A percentile compares a stretch with the other conserved stretches of the same genome.
Conservation (phyloP, 805 yeast species). For the Tanozyma kutaoensis region DNA sequence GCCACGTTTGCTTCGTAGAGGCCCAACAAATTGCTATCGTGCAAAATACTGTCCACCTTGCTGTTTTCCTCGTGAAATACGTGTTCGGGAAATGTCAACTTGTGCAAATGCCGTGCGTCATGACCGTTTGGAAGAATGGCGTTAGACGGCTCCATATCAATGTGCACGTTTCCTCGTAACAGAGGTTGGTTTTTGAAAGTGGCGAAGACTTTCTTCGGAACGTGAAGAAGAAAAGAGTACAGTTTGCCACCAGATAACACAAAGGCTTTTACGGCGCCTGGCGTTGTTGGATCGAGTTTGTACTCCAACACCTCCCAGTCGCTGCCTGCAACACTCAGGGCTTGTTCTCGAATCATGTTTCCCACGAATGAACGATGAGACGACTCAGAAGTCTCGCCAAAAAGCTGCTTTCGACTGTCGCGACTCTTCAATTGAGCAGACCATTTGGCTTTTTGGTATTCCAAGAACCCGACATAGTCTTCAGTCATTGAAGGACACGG, state of each 20-base stretch:
- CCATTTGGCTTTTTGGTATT: slow-evolving; percentile 85
- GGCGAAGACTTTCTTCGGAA: slow-evolving; percentile 66
- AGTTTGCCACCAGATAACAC: slow-evolving; percentile 59
- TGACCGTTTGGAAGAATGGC: slow-evolving; percentile 64
- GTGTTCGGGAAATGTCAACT: slow-evolving; percentile 56
- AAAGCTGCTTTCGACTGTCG: slow-evolving; percentile 58
- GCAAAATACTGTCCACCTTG: slow-evolving; percentile 50
- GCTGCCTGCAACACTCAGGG: slow-evolving; percentile 62
- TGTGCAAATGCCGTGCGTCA: slow-evolving; percentile 39
- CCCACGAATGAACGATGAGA: slow-evolving; percentile 51
- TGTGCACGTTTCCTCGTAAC: slow-evolving; percentile 27
- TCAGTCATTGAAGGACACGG: slow-evolving; percentile 53
- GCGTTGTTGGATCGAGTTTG: slow-evolving; percentile 33
- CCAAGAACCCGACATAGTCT: slow-evolving; percentile 57
- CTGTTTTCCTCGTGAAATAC: slow-evolving; percentile 40
- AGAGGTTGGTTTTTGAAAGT: slow-evolving; percentile 38
- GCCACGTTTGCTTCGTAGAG: slow-evolving; percentile 66
- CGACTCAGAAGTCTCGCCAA: slow-evolving; percentile 51
- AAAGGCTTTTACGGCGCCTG: slow-evolving; percentile 71
- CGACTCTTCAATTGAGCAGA: slow-evolving; percentile 58
- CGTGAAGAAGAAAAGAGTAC: slow-evolving; percentile 58
- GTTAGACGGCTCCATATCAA: slow-evolving; percentile 43
- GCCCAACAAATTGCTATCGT: slow-evolving; percentile 47
- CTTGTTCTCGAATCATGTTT: slow-evolving; percentile 59
- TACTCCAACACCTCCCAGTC: slow-evolving; percentile 83